These are phyloP conservation scores for Claviceps arundinis DNA, from an alignment of 2,329 filamentous ascomycete genomes.

Conservation along the genomic window DNA sequence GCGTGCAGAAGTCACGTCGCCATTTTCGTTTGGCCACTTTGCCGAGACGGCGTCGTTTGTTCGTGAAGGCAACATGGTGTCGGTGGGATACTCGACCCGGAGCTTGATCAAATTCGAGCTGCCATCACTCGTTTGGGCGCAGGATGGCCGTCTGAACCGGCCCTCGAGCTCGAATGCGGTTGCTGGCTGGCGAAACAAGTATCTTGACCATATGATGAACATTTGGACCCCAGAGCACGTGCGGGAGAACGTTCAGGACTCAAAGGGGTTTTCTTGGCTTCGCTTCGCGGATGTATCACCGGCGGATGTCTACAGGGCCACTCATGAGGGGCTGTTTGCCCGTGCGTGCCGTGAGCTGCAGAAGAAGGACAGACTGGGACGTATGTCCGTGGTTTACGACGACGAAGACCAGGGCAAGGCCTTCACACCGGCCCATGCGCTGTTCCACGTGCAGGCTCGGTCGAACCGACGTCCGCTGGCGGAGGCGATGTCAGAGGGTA, in stretches of 20 bases:
- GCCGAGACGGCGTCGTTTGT: constrained; percentile 93
- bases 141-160: constrained; percentile 62
- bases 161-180: constrained; percentile 58
- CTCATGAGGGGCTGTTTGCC: constrained; percentile 57
- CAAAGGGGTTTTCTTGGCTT: constrained; percentile 73
- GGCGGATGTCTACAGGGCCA: constrained; percentile 56
- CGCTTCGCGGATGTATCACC: constrained; percentile 71
- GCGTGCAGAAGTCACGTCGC: constrained; percentile 79
- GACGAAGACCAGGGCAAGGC: constrained; percentile 41
- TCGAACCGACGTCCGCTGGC: constrained; percentile 53
- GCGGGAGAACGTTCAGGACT: constrained; percentile 43
- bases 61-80: constrained; percentile 68
- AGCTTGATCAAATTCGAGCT: constrained; percentile 76
- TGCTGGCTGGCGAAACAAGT: constrained; percentile 70
- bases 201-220: constrained; percentile 72
- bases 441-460: constrained; percentile 69
- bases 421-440: constrained; percentile 59
- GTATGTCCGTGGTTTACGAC: constrained; percentile 58
- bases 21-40: constrained; percentile 72
- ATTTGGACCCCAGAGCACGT: constrained; percentile 79
- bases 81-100: constrained; percentile 76
- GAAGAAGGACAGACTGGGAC: constrained; percentile 46
- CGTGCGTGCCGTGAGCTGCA: constrained; percentile 51
- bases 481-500: constrained; percentile 57
- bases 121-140: constrained; percentile 70